Evolutionary conservation across 177 flowering plant species (phyloP).

Genomic region (Vitis hybrid): DNA sequence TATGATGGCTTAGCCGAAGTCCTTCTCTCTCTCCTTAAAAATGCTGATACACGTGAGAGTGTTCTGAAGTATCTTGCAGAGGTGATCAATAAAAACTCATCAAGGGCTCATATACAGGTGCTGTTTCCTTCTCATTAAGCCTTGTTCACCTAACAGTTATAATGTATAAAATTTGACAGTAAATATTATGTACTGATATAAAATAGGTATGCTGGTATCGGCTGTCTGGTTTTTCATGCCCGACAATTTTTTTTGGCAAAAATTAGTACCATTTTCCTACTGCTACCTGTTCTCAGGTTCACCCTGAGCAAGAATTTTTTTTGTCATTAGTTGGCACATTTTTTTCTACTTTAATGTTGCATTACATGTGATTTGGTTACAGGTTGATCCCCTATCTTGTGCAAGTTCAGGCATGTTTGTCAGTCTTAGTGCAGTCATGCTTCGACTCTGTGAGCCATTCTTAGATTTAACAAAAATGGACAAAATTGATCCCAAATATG

Average conservation of each 20-base stretch:
- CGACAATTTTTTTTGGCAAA: too few species aligned
- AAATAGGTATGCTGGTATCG: too few species aligned
- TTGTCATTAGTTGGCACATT: background rate
- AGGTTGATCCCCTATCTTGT: conserved; percentile 91
- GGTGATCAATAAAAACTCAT: conserved; percentile 76
- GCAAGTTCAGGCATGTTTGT: conserved; percentile 99
- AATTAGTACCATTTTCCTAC: too few species aligned
- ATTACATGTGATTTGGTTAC: conserved; percentile 19
- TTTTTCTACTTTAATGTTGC: conserved; percentile 8
- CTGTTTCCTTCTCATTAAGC: conserved; percentile 1
- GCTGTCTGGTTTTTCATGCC: too few species aligned
- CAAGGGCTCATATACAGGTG: conserved; percentile 96
- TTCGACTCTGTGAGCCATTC: conserved; percentile 91
- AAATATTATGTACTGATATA: background rate
- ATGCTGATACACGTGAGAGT: conserved; percentile 68
- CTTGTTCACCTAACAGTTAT: conserved; percentile 4
- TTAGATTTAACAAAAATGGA: conserved; percentile 83
- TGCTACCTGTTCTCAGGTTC: too few species aligned
- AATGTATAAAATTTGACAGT: background rate
- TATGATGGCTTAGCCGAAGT: conserved; percentile 77
- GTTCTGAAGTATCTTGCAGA: conserved; percentile 87
- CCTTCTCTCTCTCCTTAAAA: conserved; percentile 70
- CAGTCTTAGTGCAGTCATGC: conserved; percentile 94
- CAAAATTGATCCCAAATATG: conserved; percentile 87
- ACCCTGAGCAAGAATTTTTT: background rate